Base-by-base conservation (phyloP, 1,139 yeast species). In the Yamadazyma diddensiae region DNA sequence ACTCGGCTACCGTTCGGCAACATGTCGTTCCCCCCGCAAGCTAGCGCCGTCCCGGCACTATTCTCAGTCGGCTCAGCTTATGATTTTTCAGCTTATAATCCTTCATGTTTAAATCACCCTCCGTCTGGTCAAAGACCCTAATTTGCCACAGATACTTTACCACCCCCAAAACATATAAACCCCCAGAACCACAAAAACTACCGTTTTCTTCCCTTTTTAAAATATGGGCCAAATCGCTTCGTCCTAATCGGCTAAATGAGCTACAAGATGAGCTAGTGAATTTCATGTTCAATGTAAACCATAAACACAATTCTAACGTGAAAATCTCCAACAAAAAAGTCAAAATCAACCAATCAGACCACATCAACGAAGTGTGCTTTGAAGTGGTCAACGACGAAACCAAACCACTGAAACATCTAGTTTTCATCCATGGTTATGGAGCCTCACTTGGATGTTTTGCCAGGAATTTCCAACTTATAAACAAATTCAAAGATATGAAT, bases 371-470 rank as follows among this genome's bases (percentile, higher is more conserved):
- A 34, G 49, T 69, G 3, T 46, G 59, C 15, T 50, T 70, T 31
- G 56, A 59, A 22, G 47, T 62, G 20, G 44, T 46, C 3, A 63
- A 62, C 24, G 36, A 48, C 26, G 29, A 39, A 2, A 22, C 34
- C 1, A 46, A 47, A 4, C 50, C 49, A 12, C 49, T 53, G 3
- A 59, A 58, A 47, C 74, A 75, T 42, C 47, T 82, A 15, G 87
- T 88, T 4, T 66, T 92, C 47, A 50, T 92, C 11, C 98, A 92
- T 53, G 98, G 98, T 0, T 88, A 86, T 55, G 96, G 95, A 0
- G 94, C 97, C 0, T 82, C 95, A 0, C 68, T 83, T 11, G 92
- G 94, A 15, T 83, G 92, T 51, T 92, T 79, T 61, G 88, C 87
- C 45, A 67, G 88, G 35, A 90, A 86, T 49, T 77, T 87, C 42